Conservation (phyloP, 177 flowering plant genomes). For the Vitis hybrid region DNA sequence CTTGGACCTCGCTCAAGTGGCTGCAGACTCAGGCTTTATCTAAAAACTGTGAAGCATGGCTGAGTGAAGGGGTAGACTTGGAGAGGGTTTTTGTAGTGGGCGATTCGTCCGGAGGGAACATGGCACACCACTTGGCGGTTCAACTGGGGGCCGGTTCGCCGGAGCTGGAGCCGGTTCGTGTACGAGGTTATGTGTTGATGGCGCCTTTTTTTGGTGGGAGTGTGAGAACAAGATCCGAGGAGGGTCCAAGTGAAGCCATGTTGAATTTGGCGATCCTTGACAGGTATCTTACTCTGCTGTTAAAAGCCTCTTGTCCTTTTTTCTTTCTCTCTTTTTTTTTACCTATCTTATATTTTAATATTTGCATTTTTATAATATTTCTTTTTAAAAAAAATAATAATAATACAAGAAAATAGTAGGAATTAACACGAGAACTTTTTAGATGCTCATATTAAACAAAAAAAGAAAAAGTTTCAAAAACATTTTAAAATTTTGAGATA, state of each 20-base stretch:
- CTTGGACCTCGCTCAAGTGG: slow-evolving; percentile 46
- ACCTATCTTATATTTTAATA: too few relatives aligned
- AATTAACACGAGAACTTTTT: too few relatives aligned
- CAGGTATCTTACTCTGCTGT: slow-evolving; percentile 31
- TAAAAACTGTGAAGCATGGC: slow-evolving; percentile 19
- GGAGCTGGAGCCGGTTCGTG: slow-evolving; percentile 41
- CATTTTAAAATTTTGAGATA: too few relatives aligned
- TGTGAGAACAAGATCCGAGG: slow-evolving; percentile 58
- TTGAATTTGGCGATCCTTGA: slow-evolving; percentile 52
- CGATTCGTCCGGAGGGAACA: slow-evolving; percentile 78
- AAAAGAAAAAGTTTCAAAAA: too few relatives aligned
- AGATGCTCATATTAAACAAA: too few relatives aligned
- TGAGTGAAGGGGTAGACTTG: slow-evolving; percentile 42
- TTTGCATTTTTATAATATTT: too few relatives aligned
- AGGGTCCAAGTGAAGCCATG: slow-evolving; percentile 44
- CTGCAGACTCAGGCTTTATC: slow-evolving; percentile 38
- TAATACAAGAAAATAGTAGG: too few relatives aligned
- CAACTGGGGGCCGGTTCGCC: slow-evolving; percentile 36
- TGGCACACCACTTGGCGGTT: slow-evolving; percentile 74
- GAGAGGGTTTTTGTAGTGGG: slow-evolving; percentile 54
- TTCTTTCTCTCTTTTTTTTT: too few relatives aligned
- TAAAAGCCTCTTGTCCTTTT: not conserved
- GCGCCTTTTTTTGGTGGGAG: slow-evolving; percentile 77
- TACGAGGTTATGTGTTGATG: slow-evolving; percentile 62
- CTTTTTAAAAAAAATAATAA: too few relatives aligned